These are phyloP conservation scores for Rhynchosporium secalis DNA, from an alignment of 2,329 filamentous ascomycete genomes.

Conservation along the genomic window DNA sequence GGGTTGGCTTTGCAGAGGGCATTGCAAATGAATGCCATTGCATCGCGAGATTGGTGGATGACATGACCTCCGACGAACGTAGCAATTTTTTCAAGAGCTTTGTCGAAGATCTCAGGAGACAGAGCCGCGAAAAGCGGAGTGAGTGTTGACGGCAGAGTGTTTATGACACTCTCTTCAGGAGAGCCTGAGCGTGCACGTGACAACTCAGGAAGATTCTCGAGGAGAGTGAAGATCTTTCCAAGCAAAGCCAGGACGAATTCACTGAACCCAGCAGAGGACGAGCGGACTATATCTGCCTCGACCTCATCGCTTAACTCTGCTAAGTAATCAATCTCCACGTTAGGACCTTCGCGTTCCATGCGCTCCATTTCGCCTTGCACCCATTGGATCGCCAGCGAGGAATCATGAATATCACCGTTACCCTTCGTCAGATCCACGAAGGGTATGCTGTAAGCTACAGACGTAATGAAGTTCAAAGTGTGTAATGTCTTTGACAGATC, in stretches of 20 bases:
- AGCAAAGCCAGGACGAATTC: constrained; percentile 91
- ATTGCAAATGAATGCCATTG: constrained; percentile 98
- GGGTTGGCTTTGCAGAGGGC: constrained; percentile 94
- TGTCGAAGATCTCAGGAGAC: constrained; percentile 90
- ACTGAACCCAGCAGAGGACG: constrained; percentile 89
- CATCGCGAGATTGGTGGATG: constrained; percentile 93
- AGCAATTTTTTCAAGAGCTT: constrained; percentile 87
- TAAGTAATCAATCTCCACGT: constrained; percentile 82
- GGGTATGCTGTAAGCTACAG: constrained; percentile 93
- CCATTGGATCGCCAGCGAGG: constrained; percentile 83
- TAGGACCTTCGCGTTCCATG: constrained; percentile 84
- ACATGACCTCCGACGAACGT: constrained; percentile 92
- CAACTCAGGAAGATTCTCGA: constrained; percentile 93
- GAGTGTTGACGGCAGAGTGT: constrained; percentile 87
- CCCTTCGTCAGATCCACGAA: constrained; percentile 78
- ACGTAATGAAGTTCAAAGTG: constrained; percentile 91
- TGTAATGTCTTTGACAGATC: constrained; percentile 96
- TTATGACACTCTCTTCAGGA: constrained; percentile 95
- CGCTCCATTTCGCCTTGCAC: constrained; percentile 91
- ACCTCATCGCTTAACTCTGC: constrained; percentile 80
- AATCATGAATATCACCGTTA: constrained; percentile 67
- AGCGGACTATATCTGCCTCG: constrained; percentile 84
- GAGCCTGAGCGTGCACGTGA: constrained; percentile 85
- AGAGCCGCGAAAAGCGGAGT: constrained; percentile 87
- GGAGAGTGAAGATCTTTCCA: constrained; percentile 89